Evolutionary conservation across 1,284 basidiomycete species (phyloP).

Genomic region (Boletellus deceptivus): DNA sequence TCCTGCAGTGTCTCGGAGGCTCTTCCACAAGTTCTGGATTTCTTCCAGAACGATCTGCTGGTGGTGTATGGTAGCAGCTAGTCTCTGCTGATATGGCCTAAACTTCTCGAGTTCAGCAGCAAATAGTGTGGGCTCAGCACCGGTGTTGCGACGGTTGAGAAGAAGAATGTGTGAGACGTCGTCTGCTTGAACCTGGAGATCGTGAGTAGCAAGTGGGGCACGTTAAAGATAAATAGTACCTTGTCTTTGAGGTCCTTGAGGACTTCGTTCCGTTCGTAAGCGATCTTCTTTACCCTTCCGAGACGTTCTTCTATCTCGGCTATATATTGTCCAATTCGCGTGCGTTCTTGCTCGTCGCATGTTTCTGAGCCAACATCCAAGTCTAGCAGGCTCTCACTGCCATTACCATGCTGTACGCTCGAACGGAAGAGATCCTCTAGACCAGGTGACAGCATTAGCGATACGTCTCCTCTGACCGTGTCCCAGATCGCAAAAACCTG

Average conservation of each 20-base stretch:
- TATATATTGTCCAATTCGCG: slow-evolving; percentile 65
- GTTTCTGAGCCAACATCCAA: slow-evolving; percentile 62
- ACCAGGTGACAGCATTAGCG: slow-evolving; percentile 60
- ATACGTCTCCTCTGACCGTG: slow-evolving; percentile 66
- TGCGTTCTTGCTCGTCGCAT: slow-evolving; percentile 66
- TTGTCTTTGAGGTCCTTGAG: slow-evolving; percentile 94
- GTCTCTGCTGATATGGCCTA: slow-evolving; percentile 82
- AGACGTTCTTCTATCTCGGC: slow-evolving; percentile 79
- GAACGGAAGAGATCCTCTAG: slow-evolving; percentile 74
- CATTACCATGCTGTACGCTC: slow-evolving; percentile 47
- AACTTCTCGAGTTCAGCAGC: slow-evolving; percentile 96
- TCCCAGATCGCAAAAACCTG: slow-evolving; percentile 80
- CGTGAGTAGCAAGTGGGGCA: slow-evolving; percentile 1
- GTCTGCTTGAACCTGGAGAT: slow-evolving; percentile 81
- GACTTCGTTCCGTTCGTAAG: slow-evolving; percentile 81
- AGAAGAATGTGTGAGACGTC: slow-evolving; percentile 95
- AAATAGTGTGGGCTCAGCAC: slow-evolving; percentile 86
- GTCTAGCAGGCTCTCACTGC: slow-evolving; percentile 62
- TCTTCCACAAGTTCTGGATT: slow-evolving; percentile 67
- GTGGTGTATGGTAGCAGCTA: slow-evolving; percentile 74
- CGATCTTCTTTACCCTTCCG: slow-evolving; percentile 76
- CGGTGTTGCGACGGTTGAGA: slow-evolving; percentile 83
- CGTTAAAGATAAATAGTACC: slow-evolving; percentile 38
- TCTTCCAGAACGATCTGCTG: slow-evolving; percentile 74
- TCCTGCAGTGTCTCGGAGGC: slow-evolving; percentile 69